Evolutionary conservation across 2,329 filamentous ascomycete species (phyloP).

Genomic region (Phaeophleospora eucalypticola): DNA sequence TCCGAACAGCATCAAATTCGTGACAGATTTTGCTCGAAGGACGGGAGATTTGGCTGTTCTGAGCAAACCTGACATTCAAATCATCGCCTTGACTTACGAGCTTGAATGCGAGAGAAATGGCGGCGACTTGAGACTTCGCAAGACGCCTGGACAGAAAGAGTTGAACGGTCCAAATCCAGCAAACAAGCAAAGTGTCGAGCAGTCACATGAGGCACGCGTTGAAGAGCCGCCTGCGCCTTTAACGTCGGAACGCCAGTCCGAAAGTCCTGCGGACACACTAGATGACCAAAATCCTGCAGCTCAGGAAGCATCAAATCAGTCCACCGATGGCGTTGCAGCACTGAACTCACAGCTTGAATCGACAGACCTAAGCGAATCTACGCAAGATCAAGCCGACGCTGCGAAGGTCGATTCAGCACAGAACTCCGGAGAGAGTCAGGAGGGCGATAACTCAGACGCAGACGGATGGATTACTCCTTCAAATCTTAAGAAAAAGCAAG

Average conservation of each 20-base stretch:
- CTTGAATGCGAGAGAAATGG: conserved; percentile 86
- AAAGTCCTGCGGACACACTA: neutral
- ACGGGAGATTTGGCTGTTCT: conserved; percentile 87
- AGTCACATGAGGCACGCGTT: neutral
- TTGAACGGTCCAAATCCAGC: conserved; percentile 65
- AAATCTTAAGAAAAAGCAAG: conserved; percentile 81
- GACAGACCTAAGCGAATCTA: conserved; percentile 20
- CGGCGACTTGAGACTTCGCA: conserved; percentile 82
- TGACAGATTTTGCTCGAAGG: conserved; percentile 78
- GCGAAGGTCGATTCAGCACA: conserved; percentile 25
- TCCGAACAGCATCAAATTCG: conserved; percentile 71
- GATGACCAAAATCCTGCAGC: too few relatives aligned
- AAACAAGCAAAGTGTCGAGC: conserved; percentile 30
- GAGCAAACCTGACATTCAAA: conserved; percentile 81
- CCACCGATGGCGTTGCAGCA: conserved; percentile 5
- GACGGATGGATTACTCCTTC: conserved; percentile 92
- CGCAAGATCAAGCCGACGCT: conserved; percentile 20
- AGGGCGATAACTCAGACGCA: conserved; percentile 51
- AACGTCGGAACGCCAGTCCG: neutral
- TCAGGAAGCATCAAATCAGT: neutral
- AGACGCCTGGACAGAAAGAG: conserved; percentile 71
- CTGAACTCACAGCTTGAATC: conserved; percentile 13
- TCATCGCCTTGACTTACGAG: conserved; percentile 88
- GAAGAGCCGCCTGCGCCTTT: conserved; percentile 3
- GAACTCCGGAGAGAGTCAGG: conserved; percentile 31